Conservation (phyloP, 208 protist genomes). For the Trypanosoma platydactyli region DNA sequence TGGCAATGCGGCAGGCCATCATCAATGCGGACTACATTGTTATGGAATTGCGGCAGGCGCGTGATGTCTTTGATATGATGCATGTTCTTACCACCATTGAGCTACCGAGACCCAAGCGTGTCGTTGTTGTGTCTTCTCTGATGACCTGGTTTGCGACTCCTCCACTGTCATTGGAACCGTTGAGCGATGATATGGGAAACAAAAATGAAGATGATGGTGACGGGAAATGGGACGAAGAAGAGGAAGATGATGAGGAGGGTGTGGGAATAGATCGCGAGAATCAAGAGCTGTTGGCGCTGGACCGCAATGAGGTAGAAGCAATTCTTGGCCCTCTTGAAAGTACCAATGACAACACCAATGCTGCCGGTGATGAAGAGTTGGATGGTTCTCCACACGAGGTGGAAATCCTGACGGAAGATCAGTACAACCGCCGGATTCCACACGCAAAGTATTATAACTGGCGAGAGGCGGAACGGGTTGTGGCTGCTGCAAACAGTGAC, state of each 20-base stretch:
- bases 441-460: conserved; percentile 91
- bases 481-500: conserved; percentile 73
- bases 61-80: conserved; percentile 85
- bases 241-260: conserved; percentile 22
- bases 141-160: conserved; percentile 91
- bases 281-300: conserved; percentile 38
- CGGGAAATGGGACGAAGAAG: conserved; percentile 17
- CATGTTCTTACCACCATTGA: conserved; percentile 58
- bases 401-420: conserved; percentile 91
- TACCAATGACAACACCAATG: neutral
- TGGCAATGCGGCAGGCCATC: conserved; percentile 56
- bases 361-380: neutral
- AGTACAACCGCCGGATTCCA: conserved; percentile 91
- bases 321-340: conserved; percentile 25
- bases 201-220: neutral
- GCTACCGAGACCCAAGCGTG: conserved; percentile 71
- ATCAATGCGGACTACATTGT: conserved; percentile 77
- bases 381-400: conserved; percentile 15
- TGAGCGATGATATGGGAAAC: conserved; percentile 11
- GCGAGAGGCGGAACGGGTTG: conserved; percentile 91
- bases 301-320: conserved; percentile 34
- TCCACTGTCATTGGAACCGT: conserved; percentile 32
- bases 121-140: conserved; percentile 87
- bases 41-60: conserved; percentile 73
- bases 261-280: conserved; percentile 23